A percentile compares a stretch with the other conserved stretches of the same genome.
Conservation (phyloP, 768 basidiomycete genomes). For the Rubroboletus pulcherrimus region DNA sequence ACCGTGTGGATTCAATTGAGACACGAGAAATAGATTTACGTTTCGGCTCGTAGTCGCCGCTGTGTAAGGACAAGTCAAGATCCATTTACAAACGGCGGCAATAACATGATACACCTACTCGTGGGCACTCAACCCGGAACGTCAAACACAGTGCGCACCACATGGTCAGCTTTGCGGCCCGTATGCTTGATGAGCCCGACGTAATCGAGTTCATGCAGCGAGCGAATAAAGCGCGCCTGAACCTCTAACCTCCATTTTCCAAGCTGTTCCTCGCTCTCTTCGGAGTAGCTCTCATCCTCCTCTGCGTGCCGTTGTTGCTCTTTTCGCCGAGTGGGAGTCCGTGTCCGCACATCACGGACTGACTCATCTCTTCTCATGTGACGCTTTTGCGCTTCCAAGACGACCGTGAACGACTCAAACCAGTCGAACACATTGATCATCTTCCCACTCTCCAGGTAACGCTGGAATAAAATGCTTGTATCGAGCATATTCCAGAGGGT, state of each 20-base stretch:
- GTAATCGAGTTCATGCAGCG: conserved; percentile 78
- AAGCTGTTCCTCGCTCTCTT: conserved; percentile 32
- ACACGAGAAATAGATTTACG: not conserved
- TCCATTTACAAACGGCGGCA: not conserved
- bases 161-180: conserved; percentile 73
- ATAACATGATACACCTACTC: conserved; percentile 15
- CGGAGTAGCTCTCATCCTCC: conserved; percentile 10
- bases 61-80: conserved; percentile 9
- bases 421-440: conserved; percentile 88
- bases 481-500: conserved; percentile 61
- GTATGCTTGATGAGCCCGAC: conserved; percentile 80
- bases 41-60: not conserved
- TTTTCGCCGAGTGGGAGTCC: conserved; percentile 24
- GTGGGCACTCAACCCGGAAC: conserved; percentile 6
- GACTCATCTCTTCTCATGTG: not conserved
- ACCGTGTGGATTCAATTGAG: too few relatives aligned
- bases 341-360: not conserved
- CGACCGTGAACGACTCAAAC: conserved; percentile 73
- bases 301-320: conserved; percentile 26
- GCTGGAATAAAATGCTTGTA: conserved; percentile 68
- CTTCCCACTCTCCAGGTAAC: conserved; percentile 76
- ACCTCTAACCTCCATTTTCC: conserved; percentile 60
- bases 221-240: conserved; percentile 76
- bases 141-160: conserved; percentile 66
- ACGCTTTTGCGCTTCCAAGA: conserved; percentile 55